These are phyloP conservation scores for Pichia rugopelliculosa DNA, from an alignment of 805 yeast species.

Conservation along the genomic window DNA sequence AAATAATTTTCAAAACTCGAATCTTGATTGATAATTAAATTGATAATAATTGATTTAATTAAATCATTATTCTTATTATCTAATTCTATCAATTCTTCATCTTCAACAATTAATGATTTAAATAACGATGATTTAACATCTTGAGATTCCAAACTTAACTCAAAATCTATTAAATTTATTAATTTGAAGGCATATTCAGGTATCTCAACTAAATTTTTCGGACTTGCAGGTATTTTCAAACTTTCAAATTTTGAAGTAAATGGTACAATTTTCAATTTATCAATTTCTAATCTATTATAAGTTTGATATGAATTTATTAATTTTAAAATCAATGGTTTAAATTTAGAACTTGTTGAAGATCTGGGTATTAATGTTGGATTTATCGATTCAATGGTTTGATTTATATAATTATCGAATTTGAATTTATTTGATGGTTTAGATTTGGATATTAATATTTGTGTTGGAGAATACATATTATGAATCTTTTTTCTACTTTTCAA, in stretches of 20 bases:
- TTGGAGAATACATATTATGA: not conserved
- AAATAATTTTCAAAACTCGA: not conserved
- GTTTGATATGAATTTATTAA: not conserved
- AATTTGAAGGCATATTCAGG: not conserved
- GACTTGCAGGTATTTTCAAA: not conserved
- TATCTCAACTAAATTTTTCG: not conserved
- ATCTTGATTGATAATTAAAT: not conserved
- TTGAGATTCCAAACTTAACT: not conserved
- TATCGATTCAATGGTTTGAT: not conserved
- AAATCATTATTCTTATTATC: not conserved
- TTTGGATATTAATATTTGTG: not conserved
- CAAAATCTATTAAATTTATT: not conserved
- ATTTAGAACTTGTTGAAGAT: not conserved
- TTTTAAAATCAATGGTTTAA: not conserved
- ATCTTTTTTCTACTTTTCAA: not conserved
- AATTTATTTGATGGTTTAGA: not conserved
- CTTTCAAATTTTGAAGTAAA: not conserved
- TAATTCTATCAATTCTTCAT: not conserved
- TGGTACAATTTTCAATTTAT: not conserved
- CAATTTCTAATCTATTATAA: not conserved
- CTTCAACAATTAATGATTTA: not conserved
- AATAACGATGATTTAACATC: not conserved
- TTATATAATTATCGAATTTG: not conserved
- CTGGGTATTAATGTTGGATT: not conserved
- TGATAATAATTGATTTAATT: not conserved